Percentiles rank a stretch among this genome's conserved stretches.
Evolutionary conservation across 805 yeast genomes (phyloP).

Genomic region (Wickerhamomyces strasburgensis): DNA sequence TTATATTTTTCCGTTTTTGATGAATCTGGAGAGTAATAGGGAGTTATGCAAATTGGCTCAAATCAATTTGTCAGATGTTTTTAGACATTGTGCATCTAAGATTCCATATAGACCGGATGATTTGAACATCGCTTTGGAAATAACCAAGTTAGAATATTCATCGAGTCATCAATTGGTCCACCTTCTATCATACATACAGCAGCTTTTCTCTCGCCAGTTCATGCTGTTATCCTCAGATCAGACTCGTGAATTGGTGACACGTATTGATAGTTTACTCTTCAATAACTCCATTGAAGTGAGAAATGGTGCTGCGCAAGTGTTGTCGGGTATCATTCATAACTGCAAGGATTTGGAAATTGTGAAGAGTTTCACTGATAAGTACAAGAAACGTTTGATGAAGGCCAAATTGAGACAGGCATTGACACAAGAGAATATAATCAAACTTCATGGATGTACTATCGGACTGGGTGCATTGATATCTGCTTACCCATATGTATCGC

Average conservation of each 20-base stretch:
- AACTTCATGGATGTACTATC: conserved; percentile 77
- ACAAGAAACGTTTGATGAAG: conserved; percentile 25
- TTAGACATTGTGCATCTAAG: conserved; percentile 39
- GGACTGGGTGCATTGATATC: conserved; percentile 85
- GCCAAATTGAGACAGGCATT: conserved; percentile 28
- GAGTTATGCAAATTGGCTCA: conserved; percentile 75
- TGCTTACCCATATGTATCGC: conserved; percentile 87
- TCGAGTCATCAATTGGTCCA: conserved; percentile 61
- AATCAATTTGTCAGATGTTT: conserved; percentile 47
- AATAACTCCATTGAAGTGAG: conserved; percentile 71
- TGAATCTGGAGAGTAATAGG: conserved; percentile 58
- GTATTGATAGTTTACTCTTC: conserved; percentile 49
- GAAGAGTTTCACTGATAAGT: conserved; percentile 33
- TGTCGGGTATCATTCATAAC: conserved; percentile 75
- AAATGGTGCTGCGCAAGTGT: conserved; percentile 61
- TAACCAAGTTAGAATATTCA: conserved; percentile 34
- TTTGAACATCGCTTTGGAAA: conserved; percentile 36
- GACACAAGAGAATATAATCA: conserved; percentile 37
- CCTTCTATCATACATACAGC: conserved; percentile 65
- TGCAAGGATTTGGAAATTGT: conserved; percentile 36
- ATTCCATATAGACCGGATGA: conserved; percentile 40
- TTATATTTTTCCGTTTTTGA: conserved; percentile 63
- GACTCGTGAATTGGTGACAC: conserved; percentile 43
- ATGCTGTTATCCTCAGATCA: conserved; percentile 46
- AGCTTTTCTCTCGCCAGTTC: conserved; percentile 64